phyloP scores from a whole-genome alignment of 75 land plant genomes.

The Isoetes taiwanensis region DNA sequence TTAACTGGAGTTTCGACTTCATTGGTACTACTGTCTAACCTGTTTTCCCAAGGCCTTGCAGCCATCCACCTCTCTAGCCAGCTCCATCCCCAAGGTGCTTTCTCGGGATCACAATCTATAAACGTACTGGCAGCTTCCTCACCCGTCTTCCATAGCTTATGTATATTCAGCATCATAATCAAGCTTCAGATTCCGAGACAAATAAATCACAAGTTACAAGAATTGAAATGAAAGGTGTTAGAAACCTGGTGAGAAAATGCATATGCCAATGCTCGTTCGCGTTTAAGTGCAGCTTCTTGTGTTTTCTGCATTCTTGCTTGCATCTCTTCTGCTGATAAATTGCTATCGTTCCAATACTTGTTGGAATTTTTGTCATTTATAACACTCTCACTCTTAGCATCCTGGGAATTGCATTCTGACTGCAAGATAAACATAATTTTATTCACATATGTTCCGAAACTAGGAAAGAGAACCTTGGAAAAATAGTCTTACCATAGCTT shows the following conservation, averaged over 20 bases:
- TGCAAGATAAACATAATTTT: too few species aligned
- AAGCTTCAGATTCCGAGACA: too few species aligned
- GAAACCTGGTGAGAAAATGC: conserved; percentile 57
- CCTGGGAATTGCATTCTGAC: too few species aligned
- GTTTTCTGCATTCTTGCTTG: conserved; percentile 53
- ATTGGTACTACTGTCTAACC: background rate
- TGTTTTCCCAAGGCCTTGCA: conserved; percentile 82
- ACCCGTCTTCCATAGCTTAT: too few species aligned
- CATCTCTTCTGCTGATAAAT: conserved; percentile 43
- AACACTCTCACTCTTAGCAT: too few species aligned
- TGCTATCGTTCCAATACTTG: conserved; percentile 79
- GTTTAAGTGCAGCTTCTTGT: conserved; percentile 66
- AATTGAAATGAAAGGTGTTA: background rate
- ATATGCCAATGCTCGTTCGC: conserved; percentile 66
- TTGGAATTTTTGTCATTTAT: too few species aligned
- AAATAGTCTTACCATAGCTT: conserved; percentile 2
- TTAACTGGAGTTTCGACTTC: background rate
- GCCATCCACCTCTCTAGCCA: conserved; percentile 95
- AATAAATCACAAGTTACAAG: background rate
- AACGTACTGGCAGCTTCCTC: conserved; percentile 1
- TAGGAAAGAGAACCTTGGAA: too few species aligned
- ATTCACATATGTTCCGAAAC: too few species aligned
- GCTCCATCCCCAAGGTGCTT: conserved; percentile 78
- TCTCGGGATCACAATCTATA: conserved; percentile 38
- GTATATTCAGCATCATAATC: too few species aligned